phyloP scores from a whole-genome alignment of 2,329 filamentous ascomycete genomes.

The Leptoxyphium fumago region DNA sequence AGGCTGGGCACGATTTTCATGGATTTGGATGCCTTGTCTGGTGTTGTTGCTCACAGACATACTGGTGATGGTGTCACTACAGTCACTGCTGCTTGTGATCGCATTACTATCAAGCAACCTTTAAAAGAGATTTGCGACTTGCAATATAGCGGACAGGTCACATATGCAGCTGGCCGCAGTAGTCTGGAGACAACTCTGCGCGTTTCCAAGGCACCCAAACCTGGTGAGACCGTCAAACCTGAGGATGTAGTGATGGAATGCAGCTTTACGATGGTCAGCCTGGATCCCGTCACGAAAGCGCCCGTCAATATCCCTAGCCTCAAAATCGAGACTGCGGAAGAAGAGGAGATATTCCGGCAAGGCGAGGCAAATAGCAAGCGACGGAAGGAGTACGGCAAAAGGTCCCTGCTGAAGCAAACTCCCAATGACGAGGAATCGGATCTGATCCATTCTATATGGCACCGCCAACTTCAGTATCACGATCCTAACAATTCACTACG shows the following conservation, averaged over 20 bases:
- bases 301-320: slow-evolving; percentile 48
- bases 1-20: slow-evolving; percentile 61
- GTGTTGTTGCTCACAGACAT: slow-evolving; percentile 61
- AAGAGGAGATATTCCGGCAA: slow-evolving; percentile 46
- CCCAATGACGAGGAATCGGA: slow-evolving; percentile 58
- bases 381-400: slow-evolving; percentile 48
- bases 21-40: slow-evolving; percentile 65
- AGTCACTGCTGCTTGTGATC: slow-evolving; percentile 49
- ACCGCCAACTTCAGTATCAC: slow-evolving; percentile 49
- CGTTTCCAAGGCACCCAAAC: slow-evolving; percentile 50
- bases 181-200: slow-evolving; percentile 63
- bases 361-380: slow-evolving; percentile 52
- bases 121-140: slow-evolving; percentile 66
- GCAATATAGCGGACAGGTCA: slow-evolving; percentile 53
- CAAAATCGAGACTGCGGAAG: slow-evolving; percentile 47
- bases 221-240: slow-evolving; percentile 40
- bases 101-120: slow-evolving; percentile 54
- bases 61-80: slow-evolving; percentile 49
- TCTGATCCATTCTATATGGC: slow-evolving; percentile 60
- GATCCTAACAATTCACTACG: slow-evolving; percentile 40
- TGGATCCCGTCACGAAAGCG: slow-evolving; percentile 53
- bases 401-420: slow-evolving; percentile 48
- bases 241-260: slow-evolving; percentile 56
- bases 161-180: slow-evolving; percentile 58
- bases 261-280: slow-evolving; percentile 63